Conservation (phyloP, 73 alveolate species). For the Durusdinium trenchii region DNA sequence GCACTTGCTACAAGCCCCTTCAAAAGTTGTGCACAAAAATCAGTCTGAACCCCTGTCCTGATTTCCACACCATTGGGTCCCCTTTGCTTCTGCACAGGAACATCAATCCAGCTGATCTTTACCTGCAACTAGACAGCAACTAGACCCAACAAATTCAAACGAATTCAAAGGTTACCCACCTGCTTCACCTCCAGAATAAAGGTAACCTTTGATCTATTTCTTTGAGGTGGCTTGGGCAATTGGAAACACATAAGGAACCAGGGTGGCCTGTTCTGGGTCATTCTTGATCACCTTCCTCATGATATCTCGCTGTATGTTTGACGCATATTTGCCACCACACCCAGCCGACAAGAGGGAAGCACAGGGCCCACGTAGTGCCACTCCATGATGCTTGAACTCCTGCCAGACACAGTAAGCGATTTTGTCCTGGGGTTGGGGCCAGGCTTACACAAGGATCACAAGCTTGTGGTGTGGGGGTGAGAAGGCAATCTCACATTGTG, state of each 20-base stretch:
- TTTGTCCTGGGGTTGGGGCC: too few relatives aligned
- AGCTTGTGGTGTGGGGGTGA: too few relatives aligned
- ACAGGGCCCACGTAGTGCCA: background rate
- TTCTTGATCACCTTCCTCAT: background rate
- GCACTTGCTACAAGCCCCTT: too few relatives aligned
- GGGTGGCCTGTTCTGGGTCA: background rate
- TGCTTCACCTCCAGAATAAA: too few relatives aligned
- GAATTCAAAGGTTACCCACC: too few relatives aligned
- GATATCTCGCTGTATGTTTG: constrained; percentile 9
- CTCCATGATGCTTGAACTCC: background rate
- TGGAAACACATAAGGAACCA: too few relatives aligned
- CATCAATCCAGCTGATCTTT: background rate
- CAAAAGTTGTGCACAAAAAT: too few relatives aligned
- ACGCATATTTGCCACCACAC: background rate
- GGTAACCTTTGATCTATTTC: too few relatives aligned
- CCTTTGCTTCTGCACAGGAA: background rate
- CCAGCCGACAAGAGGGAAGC: background rate
- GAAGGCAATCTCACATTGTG: too few relatives aligned
- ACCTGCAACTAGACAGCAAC: background rate
- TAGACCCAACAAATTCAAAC: too few relatives aligned
- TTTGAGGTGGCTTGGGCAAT: too few relatives aligned
- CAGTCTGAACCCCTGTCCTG: constrained; percentile 8
- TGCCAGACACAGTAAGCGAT: background rate
- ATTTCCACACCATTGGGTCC: background rate
- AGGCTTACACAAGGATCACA: too few relatives aligned